A percentile compares a stretch with the other conserved stretches of the same genome.
Evolutionary conservation across 331 rosid species (phyloP).

Genomic region (Quercus tomentella): DNA sequence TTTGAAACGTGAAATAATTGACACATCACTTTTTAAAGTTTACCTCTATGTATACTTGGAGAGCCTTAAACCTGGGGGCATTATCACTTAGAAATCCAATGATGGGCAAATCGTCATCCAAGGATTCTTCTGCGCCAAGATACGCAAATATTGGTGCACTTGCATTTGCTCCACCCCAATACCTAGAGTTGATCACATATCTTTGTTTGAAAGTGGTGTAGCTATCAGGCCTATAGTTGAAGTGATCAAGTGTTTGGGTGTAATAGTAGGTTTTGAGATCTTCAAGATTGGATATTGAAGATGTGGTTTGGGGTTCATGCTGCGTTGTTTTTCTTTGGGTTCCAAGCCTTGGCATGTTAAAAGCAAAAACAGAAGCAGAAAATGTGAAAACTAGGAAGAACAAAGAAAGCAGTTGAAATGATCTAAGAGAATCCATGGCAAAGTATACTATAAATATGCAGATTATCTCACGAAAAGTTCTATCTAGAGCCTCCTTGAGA

Average conservation of each 20-base stretch:
- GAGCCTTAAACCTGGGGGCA: constrained; percentile 30
- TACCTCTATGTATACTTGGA: constrained; percentile 33
- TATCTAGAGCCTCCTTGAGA: too few species aligned
- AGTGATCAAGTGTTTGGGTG: constrained; percentile 60
- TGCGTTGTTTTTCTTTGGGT: background rate
- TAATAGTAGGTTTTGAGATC: constrained; percentile 34
- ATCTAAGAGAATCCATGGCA: constrained; percentile 17
- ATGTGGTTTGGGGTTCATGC: constrained; percentile 4
- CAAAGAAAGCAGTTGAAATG: constrained; percentile 20
- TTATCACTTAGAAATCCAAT: constrained; percentile 27
- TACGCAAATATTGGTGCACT: constrained; percentile 45
- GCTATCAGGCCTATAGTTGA: constrained; percentile 57
- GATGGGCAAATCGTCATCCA: background rate
- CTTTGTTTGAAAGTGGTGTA: constrained; percentile 48
- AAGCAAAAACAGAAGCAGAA: background rate
- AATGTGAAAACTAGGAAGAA: constrained; percentile 13
- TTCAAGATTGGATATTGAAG: background rate
- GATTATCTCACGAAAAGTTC: too few species aligned
- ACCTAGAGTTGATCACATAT: constrained; percentile 35
- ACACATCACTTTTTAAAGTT: too few species aligned
- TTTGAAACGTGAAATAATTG: background rate
- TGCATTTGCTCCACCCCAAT: constrained; percentile 48
- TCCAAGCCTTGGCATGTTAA: constrained; percentile 42
- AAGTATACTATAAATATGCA: too few species aligned
- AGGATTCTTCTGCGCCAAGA: constrained; percentile 32